Base-by-base conservation (phyloP, 164 flowering plant species). In the Nymphaea thermarum region DNA sequence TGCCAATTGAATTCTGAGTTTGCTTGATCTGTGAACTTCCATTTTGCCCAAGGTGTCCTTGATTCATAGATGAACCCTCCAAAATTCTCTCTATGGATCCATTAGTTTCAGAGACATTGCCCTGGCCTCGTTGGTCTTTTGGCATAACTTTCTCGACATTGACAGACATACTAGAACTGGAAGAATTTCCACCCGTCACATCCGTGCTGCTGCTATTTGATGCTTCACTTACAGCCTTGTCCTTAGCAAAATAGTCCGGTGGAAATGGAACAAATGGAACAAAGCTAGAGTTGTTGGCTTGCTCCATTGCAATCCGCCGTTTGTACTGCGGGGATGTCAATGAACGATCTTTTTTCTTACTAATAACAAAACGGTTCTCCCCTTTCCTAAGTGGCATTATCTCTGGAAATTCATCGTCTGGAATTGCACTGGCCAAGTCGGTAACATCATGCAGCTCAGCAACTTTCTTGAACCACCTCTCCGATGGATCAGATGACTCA, bases 201-300 rank as follows among this genome's bases (percentile, higher is more conserved):
- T 15, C 57, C 5, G 57, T 51, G 57, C 14, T 51, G 8, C 14
- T 7, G 14, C 57, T 7, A 51, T 51, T 71, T 41, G 72, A 65
- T 5, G 77, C 66, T 44, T 72, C 69, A 0, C 25, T 60, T 36
- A 75, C 82, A 42, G 77, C 68, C 63, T 82, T 75, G 68, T 84
- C 86, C 76, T 81, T 85, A 16, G 96, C 86, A 75, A 93, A 91
- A 75, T 93, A 88, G 68, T 82, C 93, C 2, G 97, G 96, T 25
- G 98, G 96, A 73, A 91, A 93, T 6, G 98, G 98, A 42, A 93
- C 98, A 75, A 87, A 93, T 3, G 97, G 98, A 6, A 91, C 98
- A 67, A 76, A 85, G 69, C 87, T 88, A 43, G 63, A 78, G 64
- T 68, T 77, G 14, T 61, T 61, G 25, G 86, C 70, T 78, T 85